Conservation (phyloP, 371 early-diverging fungal genomes). For the Saksenaea vasiformis region DNA sequence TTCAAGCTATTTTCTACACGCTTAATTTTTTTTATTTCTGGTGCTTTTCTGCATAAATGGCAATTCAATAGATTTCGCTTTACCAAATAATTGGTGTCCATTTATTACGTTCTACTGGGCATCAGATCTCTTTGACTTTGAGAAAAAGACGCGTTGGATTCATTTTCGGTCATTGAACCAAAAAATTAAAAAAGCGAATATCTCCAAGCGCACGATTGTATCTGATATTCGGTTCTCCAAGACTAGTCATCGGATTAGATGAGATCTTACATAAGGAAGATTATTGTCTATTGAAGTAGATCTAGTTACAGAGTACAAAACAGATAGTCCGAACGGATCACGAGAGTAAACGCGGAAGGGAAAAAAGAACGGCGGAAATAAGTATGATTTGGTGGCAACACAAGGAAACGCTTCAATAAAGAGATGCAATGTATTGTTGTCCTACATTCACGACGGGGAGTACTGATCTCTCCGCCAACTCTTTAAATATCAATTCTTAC, state of each 20-base stretch:
- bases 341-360: constrained; percentile 18
- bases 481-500: constrained; percentile 16
- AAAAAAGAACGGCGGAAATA: constrained; percentile 17
- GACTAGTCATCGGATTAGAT: neutral
- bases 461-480: constrained; percentile 11
- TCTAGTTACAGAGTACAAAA: neutral
- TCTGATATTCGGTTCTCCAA: neutral
- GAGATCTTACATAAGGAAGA: neutral
- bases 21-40: constrained; percentile 1
- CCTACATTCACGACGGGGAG: constrained; percentile 13
- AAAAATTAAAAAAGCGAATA: constrained; percentile 6
- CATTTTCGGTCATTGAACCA: constrained; percentile 9
- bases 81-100: neutral
- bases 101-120: neutral
- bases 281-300: neutral
- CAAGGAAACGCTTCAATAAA: constrained; percentile 20
- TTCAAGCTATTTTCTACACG: neutral
- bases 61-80: constrained; percentile 6
- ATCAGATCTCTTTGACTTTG: neutral
- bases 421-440: constrained; percentile 34
- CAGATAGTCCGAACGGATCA: constrained; percentile 13
- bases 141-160: neutral
- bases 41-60: constrained; percentile 21
- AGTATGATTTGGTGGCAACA: constrained; percentile 13
- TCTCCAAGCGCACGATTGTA: neutral